phyloP scores from a whole-genome alignment of 768 basidiomycete genomes.

The Hypholoma fasciculare region DNA sequence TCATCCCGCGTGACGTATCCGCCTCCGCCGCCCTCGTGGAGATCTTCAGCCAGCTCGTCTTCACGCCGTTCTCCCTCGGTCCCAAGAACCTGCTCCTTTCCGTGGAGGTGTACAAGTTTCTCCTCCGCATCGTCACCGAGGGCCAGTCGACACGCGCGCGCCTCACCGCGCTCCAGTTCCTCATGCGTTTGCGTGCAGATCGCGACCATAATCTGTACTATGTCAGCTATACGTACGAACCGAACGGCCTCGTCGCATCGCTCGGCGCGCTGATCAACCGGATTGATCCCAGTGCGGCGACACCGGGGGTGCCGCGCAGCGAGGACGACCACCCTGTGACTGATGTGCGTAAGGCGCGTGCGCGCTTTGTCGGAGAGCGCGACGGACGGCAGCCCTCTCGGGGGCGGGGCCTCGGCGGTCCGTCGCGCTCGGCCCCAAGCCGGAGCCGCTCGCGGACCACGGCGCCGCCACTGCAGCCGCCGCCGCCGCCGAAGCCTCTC shows the following conservation, averaged over 20 bases:
- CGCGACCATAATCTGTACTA: conserved; percentile 86
- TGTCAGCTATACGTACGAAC: conserved; percentile 50
- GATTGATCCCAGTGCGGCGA: background rate
- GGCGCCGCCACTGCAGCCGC: conserved; percentile 25
- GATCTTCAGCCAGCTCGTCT: conserved; percentile 69
- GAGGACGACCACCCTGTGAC: conserved; percentile 11
- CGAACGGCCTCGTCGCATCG: conserved; percentile 53
- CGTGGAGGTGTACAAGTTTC: conserved; percentile 48
- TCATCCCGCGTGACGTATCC: conserved; percentile 48
- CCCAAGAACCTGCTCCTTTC: conserved; percentile 51
- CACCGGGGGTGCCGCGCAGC: background rate
- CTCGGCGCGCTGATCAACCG: conserved; percentile 70
- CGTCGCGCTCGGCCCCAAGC: conserved; percentile 49
- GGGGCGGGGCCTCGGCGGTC: conserved; percentile 45
- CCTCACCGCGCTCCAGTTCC: conserved; percentile 77
- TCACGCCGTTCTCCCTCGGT: conserved; percentile 60
- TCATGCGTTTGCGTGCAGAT: conserved; percentile 87
- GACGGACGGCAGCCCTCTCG: conserved; percentile 52
- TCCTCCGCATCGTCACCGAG: conserved; percentile 47
- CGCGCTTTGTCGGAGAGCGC: conserved; percentile 50
- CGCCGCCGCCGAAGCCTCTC: conserved; percentile 33
- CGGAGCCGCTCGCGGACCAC: conserved; percentile 64
- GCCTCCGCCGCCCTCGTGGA: conserved; percentile 65
- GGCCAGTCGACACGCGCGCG: conserved; percentile 60
- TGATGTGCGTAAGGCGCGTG: conserved; percentile 44